Base-by-base conservation (phyloP, 140 eudicot genomes). In the Ambrosia hybrid region DNA sequence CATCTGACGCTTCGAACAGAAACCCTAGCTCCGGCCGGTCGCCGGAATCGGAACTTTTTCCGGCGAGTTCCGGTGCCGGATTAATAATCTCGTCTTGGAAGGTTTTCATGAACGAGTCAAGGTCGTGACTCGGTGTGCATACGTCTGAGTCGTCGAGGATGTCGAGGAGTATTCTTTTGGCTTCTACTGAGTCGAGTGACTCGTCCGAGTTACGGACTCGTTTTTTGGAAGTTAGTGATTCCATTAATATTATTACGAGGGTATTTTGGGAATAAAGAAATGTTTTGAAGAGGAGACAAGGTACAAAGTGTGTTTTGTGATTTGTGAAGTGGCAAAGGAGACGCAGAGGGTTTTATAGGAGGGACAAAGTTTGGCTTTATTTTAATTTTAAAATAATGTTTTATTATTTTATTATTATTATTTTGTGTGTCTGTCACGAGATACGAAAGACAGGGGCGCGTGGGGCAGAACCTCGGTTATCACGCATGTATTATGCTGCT, bases 1-100 rank as follows among this genome's bases (percentile, higher is more conserved):
- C 90, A n/a, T 91, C 97, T 0, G 95, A 85, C 5, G 97, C 97
- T 55, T 80, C 97, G 0, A 88, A 77, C 3, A 91, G 77, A 77
- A 67, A 90, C 2, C 91, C 95, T 11, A 90, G 80, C 10, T 85
- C 91, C 83, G 85, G 91, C 72, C 21, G 83, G 6, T 75, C 86
- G 34, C 80, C 85, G 81, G 86, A 79, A 5, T 80, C 85, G 81
- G 86, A 79, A 4, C 78, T 57, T 17, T 53, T 21, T 6, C 68
- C 84, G 65, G 72, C 56, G 1, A 34, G 26, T 10, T 71, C 78
- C 72, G 61, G 43, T 55, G 57, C 58, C 68, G 84, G 34, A 30
- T 30, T 30, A 30, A 30, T 30, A 41, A 91, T 88, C 57, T 91
- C 97, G 12, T 91, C 84, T 76, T 91, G 90, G 51, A 91, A 91